These are phyloP conservation scores for Fomitopsis pinicola DNA, from an alignment of 1,284 basidiomycete species.

Conservation along the genomic window DNA sequence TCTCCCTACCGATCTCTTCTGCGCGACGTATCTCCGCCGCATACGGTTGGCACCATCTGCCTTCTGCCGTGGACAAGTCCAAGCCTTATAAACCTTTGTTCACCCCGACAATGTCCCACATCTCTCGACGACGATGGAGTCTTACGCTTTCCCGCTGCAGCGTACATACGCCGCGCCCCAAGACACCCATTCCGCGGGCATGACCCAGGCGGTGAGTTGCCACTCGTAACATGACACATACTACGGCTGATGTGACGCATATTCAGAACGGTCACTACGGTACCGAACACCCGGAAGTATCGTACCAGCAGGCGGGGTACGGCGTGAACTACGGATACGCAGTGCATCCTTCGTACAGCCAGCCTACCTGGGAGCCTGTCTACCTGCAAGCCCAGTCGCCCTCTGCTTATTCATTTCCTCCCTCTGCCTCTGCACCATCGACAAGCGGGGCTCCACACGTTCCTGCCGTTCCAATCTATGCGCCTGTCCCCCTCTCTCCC, in stretches of 20 bases:
- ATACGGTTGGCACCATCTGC: background rate
- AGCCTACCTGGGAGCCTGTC: constrained; percentile 8
- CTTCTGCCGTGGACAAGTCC: background rate
- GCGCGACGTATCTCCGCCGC: background rate
- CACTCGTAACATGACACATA: background rate
- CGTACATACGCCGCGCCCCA: constrained; percentile 1
- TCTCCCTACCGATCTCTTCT: background rate
- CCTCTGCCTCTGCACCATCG: background rate
- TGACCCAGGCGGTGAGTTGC: background rate
- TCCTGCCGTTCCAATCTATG: constrained; percentile 19
- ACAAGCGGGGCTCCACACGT: background rate
- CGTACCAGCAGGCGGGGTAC: constrained; percentile 1
- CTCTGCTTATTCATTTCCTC: background rate
- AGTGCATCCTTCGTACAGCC: background rate
- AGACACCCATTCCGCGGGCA: background rate
- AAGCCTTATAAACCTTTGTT: background rate
- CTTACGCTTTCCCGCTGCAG: constrained; percentile 11
- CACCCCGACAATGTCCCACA: background rate
- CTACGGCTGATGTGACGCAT: background rate
- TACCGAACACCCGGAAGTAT: background rate
- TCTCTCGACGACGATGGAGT: constrained; percentile 11
- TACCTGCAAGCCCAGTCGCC: constrained; percentile 5
- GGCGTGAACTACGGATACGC: constrained; percentile 2
- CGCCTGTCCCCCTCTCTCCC: constrained; percentile 23
- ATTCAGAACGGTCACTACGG: background rate